Evolutionary conservation across 768 basidiomycete species (phyloP), one percentile per base, ranked within the genome.

Genomic region (Kondoa malvinella): DNA sequence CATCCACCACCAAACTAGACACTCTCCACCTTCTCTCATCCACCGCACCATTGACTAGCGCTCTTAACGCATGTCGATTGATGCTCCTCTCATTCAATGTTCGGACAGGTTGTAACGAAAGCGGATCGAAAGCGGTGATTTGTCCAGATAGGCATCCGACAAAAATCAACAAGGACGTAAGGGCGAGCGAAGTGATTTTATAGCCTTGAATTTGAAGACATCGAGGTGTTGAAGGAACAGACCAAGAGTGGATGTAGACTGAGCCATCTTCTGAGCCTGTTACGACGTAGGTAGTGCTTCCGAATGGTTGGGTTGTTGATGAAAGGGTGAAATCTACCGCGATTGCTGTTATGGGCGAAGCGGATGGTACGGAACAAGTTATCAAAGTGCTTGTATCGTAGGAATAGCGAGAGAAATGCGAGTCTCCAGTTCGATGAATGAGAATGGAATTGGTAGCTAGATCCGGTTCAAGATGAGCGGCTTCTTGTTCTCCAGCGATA

Each of bases 31-130:
- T 26, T 67, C 69, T 57, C 34, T 40, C 66, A 61, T 69, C 69
- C 4, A 66, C 66, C n/a, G 34, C 27, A 2, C 69, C 69, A 17
- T 50, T 17, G 1, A 31, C 34, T 15, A 69, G 25, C 8, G 61
- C 58, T 40, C 69, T 65, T 56, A 69, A 26, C 34, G 69, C 69
- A 31, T 69, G 69, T 33, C 66, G n/a, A 16, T 65, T 65, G 16
- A 50, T 65, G 25, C 66, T 59, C 30, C 65, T 67, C 25, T 66
- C 69, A 34, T 69, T 69, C 58, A 69, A 65, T 25, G 32, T 27
- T 3, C 69, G 65, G 31, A 69, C 25, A 26, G 64, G 61, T 27
- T 33, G 33, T 30, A 32, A 27, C 1, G 32, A 67, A 17, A 69
- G 32, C 1, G 66, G 33, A 67, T 69, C 69, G 31, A 68, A 69